Conservation (phyloP, 2,329 filamentous ascomycete species). For the Colletotrichum sp. region DNA sequence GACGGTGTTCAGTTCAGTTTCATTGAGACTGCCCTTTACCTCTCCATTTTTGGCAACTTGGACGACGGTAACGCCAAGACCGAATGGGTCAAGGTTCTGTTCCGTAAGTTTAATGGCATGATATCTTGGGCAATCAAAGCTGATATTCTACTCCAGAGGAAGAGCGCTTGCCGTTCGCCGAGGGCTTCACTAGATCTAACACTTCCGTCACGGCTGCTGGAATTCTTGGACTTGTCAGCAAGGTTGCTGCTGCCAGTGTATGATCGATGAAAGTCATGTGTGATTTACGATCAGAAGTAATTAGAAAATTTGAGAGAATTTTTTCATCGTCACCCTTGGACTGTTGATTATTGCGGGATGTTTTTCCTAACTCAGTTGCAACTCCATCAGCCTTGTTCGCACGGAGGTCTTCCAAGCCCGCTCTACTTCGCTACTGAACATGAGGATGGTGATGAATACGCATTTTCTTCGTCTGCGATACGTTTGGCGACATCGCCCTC, state of each 20-base stretch:
- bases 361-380: not conserved
- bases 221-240: conserved; percentile 12
- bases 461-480: not conserved
- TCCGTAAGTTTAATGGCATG: conserved; percentile 6
- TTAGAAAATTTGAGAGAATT: not conserved
- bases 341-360: not conserved
- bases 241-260: conserved; percentile 9
- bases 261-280: not conserved
- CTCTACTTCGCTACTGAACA: not conserved
- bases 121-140: not conserved
- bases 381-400: not conserved
- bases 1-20: conserved; percentile 22
- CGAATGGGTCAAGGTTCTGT: conserved; percentile 23
- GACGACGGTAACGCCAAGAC: conserved; percentile 23
- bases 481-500: not conserved
- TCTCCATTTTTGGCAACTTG: conserved; percentile 25
- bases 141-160: not conserved
- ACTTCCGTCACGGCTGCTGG: conserved; percentile 10
- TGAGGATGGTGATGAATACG: not conserved
- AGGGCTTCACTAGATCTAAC: conserved; percentile 15
- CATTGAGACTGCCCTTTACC: conserved; percentile 26
- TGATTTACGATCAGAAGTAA: not conserved
- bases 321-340: not conserved
- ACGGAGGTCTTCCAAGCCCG: not conserved
- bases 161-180: conserved; percentile 18